These are phyloP conservation scores for Plasmodium chabaudi DNA, from an alignment of 169 alveolate species.

Conservation along the genomic window DNA sequence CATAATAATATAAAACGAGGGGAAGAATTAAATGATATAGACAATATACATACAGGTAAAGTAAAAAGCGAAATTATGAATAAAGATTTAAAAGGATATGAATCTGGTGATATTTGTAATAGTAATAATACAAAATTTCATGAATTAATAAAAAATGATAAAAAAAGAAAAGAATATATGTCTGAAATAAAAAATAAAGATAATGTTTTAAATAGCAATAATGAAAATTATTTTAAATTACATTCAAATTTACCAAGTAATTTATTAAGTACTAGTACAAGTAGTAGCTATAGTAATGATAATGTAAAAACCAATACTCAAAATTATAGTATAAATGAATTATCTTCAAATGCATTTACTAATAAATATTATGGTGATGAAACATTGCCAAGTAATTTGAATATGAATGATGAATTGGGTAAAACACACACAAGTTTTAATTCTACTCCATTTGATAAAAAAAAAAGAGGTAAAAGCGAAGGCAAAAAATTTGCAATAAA, in stretches of 20 bases:
- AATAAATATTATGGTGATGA: conserved; percentile 18
- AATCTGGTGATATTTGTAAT: conserved; percentile 16
- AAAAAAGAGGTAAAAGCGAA: conserved; percentile 17
- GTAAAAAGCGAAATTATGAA: too few species aligned
- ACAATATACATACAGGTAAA: too few species aligned
- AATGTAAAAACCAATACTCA: conserved; percentile 17
- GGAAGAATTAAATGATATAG: conserved; percentile 2
- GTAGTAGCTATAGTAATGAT: conserved; percentile 65
- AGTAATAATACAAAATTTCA: conserved; percentile 3
- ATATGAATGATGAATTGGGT: conserved; percentile 1
- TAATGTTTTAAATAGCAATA: conserved; percentile 1
- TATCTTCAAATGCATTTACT: conserved; percentile 34
- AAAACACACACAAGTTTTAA: conserved; percentile 2
- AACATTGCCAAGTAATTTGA: conserved; percentile 18
- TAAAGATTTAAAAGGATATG: not conserved
- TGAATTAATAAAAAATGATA: conserved; percentile 22
- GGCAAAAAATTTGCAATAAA: conserved; percentile 6
- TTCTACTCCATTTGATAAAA: conserved; percentile 16
- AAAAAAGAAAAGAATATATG: conserved; percentile 19
- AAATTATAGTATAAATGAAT: conserved; percentile 28
- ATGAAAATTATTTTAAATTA: conserved; percentile 48
- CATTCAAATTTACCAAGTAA: conserved; percentile 60
- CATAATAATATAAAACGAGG: not conserved
- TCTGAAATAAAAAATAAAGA: conserved; percentile 46
- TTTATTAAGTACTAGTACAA: conserved; percentile 63